These are phyloP conservation scores for Geotrichum klebahnii DNA, from an alignment of 1,139 yeast species.

Conservation along the genomic window DNA sequence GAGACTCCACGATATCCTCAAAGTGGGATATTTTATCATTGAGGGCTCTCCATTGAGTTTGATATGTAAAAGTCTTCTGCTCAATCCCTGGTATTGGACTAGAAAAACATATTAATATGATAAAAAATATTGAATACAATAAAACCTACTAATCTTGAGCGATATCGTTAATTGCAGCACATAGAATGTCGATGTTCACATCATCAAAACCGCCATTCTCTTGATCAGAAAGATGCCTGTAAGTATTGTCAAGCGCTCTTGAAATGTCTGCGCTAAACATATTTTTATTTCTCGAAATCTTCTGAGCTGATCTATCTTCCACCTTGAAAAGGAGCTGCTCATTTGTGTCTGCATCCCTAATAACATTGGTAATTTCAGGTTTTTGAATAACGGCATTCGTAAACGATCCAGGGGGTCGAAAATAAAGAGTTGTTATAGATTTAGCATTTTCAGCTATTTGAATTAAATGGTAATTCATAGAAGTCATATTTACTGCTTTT, in stretches of 20 bases:
- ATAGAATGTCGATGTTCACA: constrained; percentile 20
- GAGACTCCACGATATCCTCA: constrained; percentile 37
- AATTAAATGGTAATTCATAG: constrained; percentile 30
- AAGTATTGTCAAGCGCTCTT: constrained; percentile 20
- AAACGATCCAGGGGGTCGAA: constrained; percentile 56
- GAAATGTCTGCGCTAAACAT: constrained; percentile 5
- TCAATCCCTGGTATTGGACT: constrained; percentile 32
- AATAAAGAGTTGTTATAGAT: constrained; percentile 42
- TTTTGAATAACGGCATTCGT: constrained; percentile 57
- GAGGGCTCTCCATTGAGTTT: constrained; percentile 29
- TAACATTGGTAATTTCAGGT: constrained; percentile 55
- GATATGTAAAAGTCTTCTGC: constrained; percentile 29
- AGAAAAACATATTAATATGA: not conserved
- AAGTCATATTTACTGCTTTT: too few relatives aligned
- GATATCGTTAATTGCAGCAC: constrained; percentile 20
- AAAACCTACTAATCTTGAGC: constrained; percentile 17
- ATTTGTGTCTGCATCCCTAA: constrained; percentile 56
- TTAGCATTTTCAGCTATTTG: constrained; percentile 32
- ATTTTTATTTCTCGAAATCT: constrained; percentile 11
- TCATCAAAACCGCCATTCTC: constrained; percentile 16
- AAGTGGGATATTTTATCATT: constrained; percentile 31
- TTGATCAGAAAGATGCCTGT: constrained; percentile 25
- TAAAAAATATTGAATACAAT: too few relatives aligned
- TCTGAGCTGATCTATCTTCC: constrained; percentile 24
- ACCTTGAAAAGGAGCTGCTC: constrained; percentile 51